Evolutionary conservation across 1,284 basidiomycete species (phyloP), one percentile per base, ranked within the genome.

Genomic region (Rhodofomes roseus): DNA sequence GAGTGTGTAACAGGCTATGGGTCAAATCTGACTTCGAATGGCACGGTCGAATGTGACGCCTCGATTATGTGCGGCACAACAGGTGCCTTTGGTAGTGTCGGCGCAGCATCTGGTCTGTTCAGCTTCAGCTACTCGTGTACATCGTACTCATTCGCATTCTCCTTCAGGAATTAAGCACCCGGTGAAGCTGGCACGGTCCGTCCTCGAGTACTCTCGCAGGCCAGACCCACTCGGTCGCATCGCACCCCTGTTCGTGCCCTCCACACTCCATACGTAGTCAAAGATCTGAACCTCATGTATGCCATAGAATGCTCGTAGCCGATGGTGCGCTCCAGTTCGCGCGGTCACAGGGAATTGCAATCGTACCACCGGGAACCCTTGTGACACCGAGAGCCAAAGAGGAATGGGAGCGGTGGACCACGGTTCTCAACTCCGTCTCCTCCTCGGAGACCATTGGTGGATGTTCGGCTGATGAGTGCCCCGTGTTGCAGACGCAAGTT

Each of bases 31-130:
- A 91, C 88, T 0, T 63, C 85, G 7, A 75, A 81, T 22, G 89
- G 90, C 9, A 75, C 73, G 1, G 89, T 90, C 20, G 90, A 92
- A 73, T 92, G 90, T 65, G 90, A 92, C 66, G 90, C 90, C 1
- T 79, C 88, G 9, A 76, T 92, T 60, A 90, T 90, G 86, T 78
- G 83, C 56, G 83, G 81, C 0, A 58, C 54, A 11, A 73, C 73
- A 2, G 72, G 75, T 44, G 74, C 77, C 54, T 92, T 88, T 69
- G 90, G 89, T 25, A 84, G 85, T 63, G 81, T 87, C 18, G 90
- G 86, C 53, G 89, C 89, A 2, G 76, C 89, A 25, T 76, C 83
- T 70, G 87, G 89, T 84, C 66, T 39, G 72, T 36, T 20, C 16
- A n/a, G 6, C 31, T n/a, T 12, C 4, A 37, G 2, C 23, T 23